Conservation (phyloP, 352 stramenopile species). For the Phytophthora parvispora region DNA sequence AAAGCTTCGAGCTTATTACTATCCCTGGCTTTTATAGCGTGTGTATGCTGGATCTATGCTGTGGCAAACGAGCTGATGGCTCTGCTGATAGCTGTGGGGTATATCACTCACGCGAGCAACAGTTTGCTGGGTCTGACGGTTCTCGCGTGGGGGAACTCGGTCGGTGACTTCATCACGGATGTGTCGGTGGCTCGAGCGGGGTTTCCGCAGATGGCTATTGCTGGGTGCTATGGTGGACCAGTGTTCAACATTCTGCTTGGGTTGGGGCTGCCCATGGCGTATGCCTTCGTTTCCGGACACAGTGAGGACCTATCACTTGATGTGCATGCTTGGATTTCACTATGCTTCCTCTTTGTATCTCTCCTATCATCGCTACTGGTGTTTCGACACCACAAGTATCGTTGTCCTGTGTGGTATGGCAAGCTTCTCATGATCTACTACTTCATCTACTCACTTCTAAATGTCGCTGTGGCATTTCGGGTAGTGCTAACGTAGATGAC, state of each 20-base stretch:
- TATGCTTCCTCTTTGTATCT: slow-evolving; percentile 75
- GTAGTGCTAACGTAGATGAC: slow-evolving; percentile 18
- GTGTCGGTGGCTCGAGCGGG: slow-evolving; percentile 84
- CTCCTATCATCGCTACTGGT: slow-evolving; percentile 63
- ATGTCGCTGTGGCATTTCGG: slow-evolving; percentile 65
- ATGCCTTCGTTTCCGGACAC: slow-evolving; percentile 59
- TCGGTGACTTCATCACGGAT: slow-evolving; percentile 87
- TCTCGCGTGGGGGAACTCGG: slow-evolving; percentile 87
- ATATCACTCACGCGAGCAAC: slow-evolving; percentile 82
- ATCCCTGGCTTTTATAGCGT: slow-evolving; percentile 80
- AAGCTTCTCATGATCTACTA: slow-evolving; percentile 79
- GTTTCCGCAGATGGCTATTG: slow-evolving; percentile 89
- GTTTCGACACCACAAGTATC: slow-evolving; percentile 62
- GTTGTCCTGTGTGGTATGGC: slow-evolving; percentile 77
- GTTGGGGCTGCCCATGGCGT: slow-evolving; percentile 77
- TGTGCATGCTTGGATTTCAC: slow-evolving; percentile 75
- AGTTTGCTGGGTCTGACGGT: slow-evolving; percentile 85
- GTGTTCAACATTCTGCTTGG: slow-evolving; percentile 90
- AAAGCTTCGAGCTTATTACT: slow-evolving; percentile 67
- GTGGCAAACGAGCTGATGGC: slow-evolving; percentile 91
- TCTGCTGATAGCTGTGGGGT: slow-evolving; percentile 77
- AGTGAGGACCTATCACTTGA: slow-evolving; percentile 63
- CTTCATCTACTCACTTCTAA: slow-evolving; percentile 75
- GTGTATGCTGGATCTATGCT: slow-evolving; percentile 94
- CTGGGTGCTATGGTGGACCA: slow-evolving; percentile 83